Percentiles rank a stretch among this genome's conserved stretches.
Evolutionary conservation across 768 basidiomycete genomes (phyloP).

Genomic region (Tricholoma hemisulphureum): DNA sequence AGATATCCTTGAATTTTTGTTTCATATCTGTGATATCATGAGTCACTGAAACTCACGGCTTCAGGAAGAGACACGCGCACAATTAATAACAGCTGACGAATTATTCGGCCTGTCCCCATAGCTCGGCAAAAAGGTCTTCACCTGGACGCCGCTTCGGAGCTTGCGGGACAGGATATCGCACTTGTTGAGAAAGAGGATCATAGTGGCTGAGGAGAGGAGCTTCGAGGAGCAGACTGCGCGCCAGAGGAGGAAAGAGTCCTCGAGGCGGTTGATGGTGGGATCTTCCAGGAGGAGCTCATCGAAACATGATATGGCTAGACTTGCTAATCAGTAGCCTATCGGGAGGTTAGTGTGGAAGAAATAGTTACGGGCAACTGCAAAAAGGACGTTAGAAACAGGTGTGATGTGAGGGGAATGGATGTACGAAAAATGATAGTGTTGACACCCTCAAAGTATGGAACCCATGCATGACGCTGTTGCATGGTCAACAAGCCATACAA

Average conservation of each 20-base stretch:
- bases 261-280: constrained; percentile 60
- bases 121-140: constrained; percentile 56
- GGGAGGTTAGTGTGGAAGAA: background rate
- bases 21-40: constrained; percentile 29
- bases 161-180: constrained; percentile 59
- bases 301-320: constrained; percentile 42
- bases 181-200: constrained; percentile 77
- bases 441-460: constrained; percentile 70
- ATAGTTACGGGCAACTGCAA: constrained; percentile 53
- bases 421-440: constrained; percentile 75
- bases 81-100: constrained; percentile 48
- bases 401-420: background rate
- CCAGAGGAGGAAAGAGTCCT: constrained; percentile 74
- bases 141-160: constrained; percentile 43
- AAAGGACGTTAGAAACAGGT: constrained; percentile 15
- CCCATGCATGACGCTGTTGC: constrained; percentile 64
- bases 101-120: constrained; percentile 67
- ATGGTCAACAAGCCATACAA: background rate
- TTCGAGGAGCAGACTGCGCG: constrained; percentile 56
- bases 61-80: constrained; percentile 34
- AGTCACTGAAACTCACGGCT: background rate
- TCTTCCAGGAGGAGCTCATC: constrained; percentile 55
- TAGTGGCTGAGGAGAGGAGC: constrained; percentile 57
- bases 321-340: background rate
- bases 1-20: constrained; percentile 49